phyloP scores from a whole-genome alignment of 192 early-diverging fungal species.

The Coemansia sp. region DNA sequence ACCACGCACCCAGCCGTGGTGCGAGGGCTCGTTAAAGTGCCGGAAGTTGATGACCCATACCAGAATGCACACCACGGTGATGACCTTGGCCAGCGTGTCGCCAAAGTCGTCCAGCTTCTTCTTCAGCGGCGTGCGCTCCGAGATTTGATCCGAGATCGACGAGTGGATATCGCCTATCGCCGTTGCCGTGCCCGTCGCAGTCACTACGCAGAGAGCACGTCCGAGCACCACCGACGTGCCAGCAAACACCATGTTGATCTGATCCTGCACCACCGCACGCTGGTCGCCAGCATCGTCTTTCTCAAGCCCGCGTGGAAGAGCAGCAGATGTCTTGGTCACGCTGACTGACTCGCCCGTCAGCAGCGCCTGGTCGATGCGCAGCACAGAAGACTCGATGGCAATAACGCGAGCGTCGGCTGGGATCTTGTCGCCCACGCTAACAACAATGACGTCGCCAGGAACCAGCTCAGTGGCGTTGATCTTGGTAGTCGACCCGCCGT shows the following conservation, averaged over 20 bases:
- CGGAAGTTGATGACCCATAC: constrained; percentile 98
- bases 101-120: constrained; percentile 96
- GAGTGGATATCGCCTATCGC: constrained; percentile 94
- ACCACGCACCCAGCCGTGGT: constrained; percentile 91
- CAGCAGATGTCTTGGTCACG: constrained; percentile 75
- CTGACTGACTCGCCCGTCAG: constrained; percentile 95
- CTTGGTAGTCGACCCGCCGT: constrained; percentile 63
- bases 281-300: not conserved
- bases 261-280: constrained; percentile 90
- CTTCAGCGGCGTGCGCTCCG: constrained; percentile 96
- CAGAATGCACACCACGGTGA: constrained; percentile 70
- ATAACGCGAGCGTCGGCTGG: constrained; percentile 93
- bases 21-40: constrained; percentile 88
- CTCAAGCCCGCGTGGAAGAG: constrained; percentile 59
- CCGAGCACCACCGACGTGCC: constrained; percentile 94
- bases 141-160: constrained; percentile 78
- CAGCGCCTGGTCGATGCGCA: constrained; percentile 92
- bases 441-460: constrained; percentile 93
- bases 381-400: constrained; percentile 75
- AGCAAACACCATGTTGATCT: constrained; percentile 95
- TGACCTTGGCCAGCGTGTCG: constrained; percentile 75
- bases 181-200: constrained; percentile 80
- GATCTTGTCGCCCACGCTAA: constrained; percentile 93
- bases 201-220: constrained; percentile 85
- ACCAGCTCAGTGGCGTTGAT: constrained; percentile 80